phyloP scores from a whole-genome alignment of 2,329 filamentous ascomycete genomes.

The Xylaria arbuscula region DNA sequence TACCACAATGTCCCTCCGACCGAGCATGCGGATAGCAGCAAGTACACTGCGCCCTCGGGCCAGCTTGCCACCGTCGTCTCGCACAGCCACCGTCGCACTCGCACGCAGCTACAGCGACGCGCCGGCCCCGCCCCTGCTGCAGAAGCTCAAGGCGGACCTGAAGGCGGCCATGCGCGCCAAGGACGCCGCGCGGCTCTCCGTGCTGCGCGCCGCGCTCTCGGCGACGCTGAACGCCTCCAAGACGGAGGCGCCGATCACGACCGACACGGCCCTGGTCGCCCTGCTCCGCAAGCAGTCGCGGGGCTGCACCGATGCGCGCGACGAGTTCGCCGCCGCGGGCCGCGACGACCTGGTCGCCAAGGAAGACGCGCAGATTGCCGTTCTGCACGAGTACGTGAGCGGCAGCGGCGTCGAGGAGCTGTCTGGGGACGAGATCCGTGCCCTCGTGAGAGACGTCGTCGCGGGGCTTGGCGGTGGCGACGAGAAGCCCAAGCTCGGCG shows the following conservation, averaged over 20 bases:
- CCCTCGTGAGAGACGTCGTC: slow-evolving; percentile 63
- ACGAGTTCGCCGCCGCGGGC: slow-evolving; percentile 72
- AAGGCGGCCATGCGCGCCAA: slow-evolving; percentile 75
- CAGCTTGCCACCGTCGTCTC: neutral
- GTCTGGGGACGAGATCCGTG: slow-evolving; percentile 67
- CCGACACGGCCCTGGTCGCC: slow-evolving; percentile 74
- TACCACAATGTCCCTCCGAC: slow-evolving; percentile 42
- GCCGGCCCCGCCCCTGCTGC: slow-evolving; percentile 59
- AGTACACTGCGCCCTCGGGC: slow-evolving; percentile 40
- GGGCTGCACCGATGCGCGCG: slow-evolving; percentile 66
- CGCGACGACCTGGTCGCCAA: slow-evolving; percentile 76
- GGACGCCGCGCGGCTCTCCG: slow-evolving; percentile 71
- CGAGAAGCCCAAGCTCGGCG: slow-evolving; percentile 63
- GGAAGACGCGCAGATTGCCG: slow-evolving; percentile 72
- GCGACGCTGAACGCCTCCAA: slow-evolving; percentile 81
- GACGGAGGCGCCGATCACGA: slow-evolving; percentile 74
- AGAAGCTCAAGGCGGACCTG: slow-evolving; percentile 69
- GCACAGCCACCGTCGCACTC: slow-evolving; percentile 20
- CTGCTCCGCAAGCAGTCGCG: slow-evolving; percentile 74
- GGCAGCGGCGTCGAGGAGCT: slow-evolving; percentile 69
- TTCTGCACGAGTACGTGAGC: slow-evolving; percentile 74
- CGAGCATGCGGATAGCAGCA: slow-evolving; percentile 41
- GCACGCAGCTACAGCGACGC: slow-evolving; percentile 42
- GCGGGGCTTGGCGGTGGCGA: slow-evolving; percentile 60
- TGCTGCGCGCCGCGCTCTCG: slow-evolving; percentile 75